These are phyloP conservation scores for Nicotiana noctiflora DNA, from an alignment of 257 asterid species.

Conservation along the genomic window DNA sequence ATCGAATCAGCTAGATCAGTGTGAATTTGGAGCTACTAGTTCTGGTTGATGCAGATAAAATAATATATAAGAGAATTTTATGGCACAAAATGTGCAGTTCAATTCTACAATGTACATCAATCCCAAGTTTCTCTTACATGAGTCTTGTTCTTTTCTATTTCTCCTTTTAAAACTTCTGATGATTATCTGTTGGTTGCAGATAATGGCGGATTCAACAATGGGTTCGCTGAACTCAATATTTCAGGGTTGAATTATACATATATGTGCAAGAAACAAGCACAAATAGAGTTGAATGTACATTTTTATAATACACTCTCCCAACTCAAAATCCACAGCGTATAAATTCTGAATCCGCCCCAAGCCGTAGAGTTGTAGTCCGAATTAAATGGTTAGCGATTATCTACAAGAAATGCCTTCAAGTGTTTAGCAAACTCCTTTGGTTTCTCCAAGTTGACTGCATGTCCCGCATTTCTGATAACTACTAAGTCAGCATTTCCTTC, in stretches of 20 bases:
- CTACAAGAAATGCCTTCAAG: conserved; percentile 63
- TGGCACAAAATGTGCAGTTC: not conserved
- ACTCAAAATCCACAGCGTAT: not conserved
- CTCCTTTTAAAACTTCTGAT: not conserved
- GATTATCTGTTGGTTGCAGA: not conserved
- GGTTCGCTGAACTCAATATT: not conserved
- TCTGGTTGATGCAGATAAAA: not conserved
- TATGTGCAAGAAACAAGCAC: not conserved
- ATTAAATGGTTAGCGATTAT: conserved; percentile 6
- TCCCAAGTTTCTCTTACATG: not conserved
- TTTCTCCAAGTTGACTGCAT: conserved; percentile 81
- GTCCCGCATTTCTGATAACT: conserved; percentile 76
- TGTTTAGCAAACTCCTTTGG: conserved; percentile 64
- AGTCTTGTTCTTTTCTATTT: not conserved
- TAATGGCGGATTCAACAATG: not conserved
- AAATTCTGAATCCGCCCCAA: not conserved
- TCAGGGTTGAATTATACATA: not conserved
- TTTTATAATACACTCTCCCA: not conserved
- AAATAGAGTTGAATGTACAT: not conserved
- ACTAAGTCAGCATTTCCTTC: conserved; percentile 60
- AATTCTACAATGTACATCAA: not conserved
- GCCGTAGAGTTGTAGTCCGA: not conserved
- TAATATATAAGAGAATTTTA: not conserved
- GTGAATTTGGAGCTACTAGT: not conserved
- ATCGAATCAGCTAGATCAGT: conserved; percentile 35